Base-by-base conservation (phyloP, 2,329 filamentous ascomycete genomes). In the Stagonosporopsis cucurbitacearum region DNA sequence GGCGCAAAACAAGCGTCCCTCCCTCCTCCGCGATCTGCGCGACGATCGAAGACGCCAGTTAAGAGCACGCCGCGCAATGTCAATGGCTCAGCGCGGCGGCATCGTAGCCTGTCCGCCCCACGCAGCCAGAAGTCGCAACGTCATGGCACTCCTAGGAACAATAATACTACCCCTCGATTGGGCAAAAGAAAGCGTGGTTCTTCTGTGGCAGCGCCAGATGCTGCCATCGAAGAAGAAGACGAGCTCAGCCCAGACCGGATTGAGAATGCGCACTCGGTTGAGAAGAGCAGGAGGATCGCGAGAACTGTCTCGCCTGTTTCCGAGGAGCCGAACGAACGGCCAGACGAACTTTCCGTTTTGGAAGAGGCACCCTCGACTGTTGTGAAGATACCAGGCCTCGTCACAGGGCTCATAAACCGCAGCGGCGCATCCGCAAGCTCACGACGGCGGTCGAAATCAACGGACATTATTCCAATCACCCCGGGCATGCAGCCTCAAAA, bases 101-200 rank as follows among this genome's bases (percentile, higher is more conserved):
- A 65, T 43, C 62, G 69, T 51, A 74, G 71, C 63, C 65, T 67
- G 28, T 74, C 71, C 1, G 51, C 67, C 20, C 67, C 60, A 41
- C 60, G 66, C 2, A 72, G 69, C 32, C 50, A 47, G 39, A 57
- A 54, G n/a, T 51, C 59, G 12, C 66, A 62, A 26, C 57, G 46
- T 15, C 61, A 50, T 9, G 52, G 45, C 3, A 68, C 70, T 1
- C 64, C 70, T 1, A 60, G 36, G 32, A 47, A 59, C 6, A 50
- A 43, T 12, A 60, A 54, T 9, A 58, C 63, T 4, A 75, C 72
- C 30, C 73, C 73, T 23, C 63, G 65, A 9, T 48, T 72, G 19
- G 71, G 72, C 19, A 75, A 74, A 65, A 65, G 69, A 55, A 75
- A 74, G 66, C 68, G 69, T 40, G 70, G 62, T 9, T 67, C 67